These are phyloP conservation scores for Erigeron philadelphicus DNA, from an alignment of 140 eudicot species.

Conservation along the genomic window DNA sequence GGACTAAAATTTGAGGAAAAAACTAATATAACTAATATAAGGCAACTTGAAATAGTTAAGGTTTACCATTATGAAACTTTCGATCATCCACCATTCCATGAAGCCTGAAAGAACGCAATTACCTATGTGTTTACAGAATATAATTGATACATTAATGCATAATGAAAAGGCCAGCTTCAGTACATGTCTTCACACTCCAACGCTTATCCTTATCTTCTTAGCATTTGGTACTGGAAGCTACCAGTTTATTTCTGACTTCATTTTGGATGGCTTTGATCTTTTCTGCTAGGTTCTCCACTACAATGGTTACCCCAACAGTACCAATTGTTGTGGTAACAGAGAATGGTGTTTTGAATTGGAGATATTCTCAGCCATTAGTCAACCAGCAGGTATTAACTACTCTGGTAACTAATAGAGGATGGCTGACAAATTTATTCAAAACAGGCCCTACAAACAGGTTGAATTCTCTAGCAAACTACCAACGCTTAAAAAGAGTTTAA, in stretches of 20 bases:
- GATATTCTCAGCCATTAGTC: background rate
- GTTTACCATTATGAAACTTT: background rate
- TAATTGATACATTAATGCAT: background rate
- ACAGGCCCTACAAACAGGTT: background rate
- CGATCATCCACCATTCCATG: background rate
- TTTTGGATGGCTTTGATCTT: background rate
- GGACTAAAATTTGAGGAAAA: background rate
- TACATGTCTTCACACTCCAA: background rate
- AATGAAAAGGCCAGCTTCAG: background rate
- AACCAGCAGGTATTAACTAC: background rate
- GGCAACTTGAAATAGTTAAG: background rate
- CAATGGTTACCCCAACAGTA: background rate
- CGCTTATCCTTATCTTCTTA: background rate
- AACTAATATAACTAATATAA: background rate
- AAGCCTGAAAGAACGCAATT: background rate
- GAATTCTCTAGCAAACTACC: background rate
- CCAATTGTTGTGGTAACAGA: background rate
- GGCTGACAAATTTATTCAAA: background rate
- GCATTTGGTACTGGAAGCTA: background rate
- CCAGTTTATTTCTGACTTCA: background rate
- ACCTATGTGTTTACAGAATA: background rate
- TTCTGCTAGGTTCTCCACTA: background rate
- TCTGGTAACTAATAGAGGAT: background rate
- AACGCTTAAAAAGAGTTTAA: background rate
- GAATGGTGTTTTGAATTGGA: background rate